phyloP scores from a whole-genome alignment of 768 basidiomycete species.

The Lentinula boryana region DNA sequence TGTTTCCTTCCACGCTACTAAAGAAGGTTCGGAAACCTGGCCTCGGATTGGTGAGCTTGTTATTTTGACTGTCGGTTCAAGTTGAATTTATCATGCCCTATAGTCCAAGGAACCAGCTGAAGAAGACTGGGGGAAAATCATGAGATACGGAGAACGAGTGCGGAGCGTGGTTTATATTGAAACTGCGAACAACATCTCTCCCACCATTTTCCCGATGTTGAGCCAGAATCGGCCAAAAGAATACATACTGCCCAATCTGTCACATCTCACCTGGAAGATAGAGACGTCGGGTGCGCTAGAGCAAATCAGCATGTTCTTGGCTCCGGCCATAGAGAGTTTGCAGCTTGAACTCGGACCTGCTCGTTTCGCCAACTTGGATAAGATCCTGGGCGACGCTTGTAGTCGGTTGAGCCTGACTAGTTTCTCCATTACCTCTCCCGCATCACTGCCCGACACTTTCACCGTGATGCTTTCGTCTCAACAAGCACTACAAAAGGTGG shows the following conservation, averaged over 20 bases:
- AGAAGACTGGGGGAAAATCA: slow-evolving; percentile 64
- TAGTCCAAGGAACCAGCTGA: slow-evolving; percentile 57
- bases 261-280: slow-evolving; percentile 66
- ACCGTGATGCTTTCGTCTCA: slow-evolving; percentile 60
- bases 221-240: slow-evolving; percentile 56
- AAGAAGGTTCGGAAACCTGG: slow-evolving; percentile 70
- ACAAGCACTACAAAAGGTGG: slow-evolving; percentile 51
- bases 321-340: slow-evolving; percentile 53
- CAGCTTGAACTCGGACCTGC: slow-evolving; percentile 54
- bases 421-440: slow-evolving; percentile 67
- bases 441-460: slow-evolving; percentile 65
- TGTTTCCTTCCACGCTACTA: slow-evolving; percentile 64
- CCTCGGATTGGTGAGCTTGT: slow-evolving; percentile 61
- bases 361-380: slow-evolving; percentile 50
- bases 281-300: slow-evolving; percentile 63
- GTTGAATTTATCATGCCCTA: slow-evolving; percentile 3
- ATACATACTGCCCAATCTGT: slow-evolving; percentile 65
- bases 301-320: slow-evolving; percentile 58
- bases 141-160: slow-evolving; percentile 64
- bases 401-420: slow-evolving; percentile 56
- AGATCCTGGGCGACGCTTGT: slow-evolving; percentile 61
- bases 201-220: slow-evolving; percentile 62
- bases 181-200: slow-evolving; percentile 52
- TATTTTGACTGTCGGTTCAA: neutral
- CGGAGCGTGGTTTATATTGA: slow-evolving; percentile 68